These are phyloP conservation scores for Epichloe gansuensis DNA, from an alignment of 2,329 filamentous ascomycete genomes.

Conservation along the genomic window DNA sequence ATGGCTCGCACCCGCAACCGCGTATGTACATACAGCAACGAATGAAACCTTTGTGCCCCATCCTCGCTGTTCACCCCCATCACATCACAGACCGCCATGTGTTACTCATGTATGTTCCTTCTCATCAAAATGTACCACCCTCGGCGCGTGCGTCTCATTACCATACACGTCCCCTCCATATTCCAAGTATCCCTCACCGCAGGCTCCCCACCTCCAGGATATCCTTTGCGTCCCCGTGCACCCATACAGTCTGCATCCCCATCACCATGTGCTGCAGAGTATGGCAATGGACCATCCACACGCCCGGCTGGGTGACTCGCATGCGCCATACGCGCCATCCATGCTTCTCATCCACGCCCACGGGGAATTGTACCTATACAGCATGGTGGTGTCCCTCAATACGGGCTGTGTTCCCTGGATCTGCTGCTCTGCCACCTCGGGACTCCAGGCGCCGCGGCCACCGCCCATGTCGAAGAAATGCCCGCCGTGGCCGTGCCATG, in stretches of 20 bases:
- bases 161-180: slow-evolving; percentile 35
- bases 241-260: slow-evolving; percentile 21
- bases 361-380: slow-evolving; percentile 40
- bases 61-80: no score
- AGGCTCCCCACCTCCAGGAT: slow-evolving; percentile 14
- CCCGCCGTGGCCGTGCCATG: slow-evolving; percentile 9
- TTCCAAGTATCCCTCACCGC: slow-evolving; percentile 27
- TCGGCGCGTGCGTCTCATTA: slow-evolving; percentile 14
- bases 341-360: slow-evolving; percentile 19
- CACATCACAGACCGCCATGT: no score
- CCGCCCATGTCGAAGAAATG: slow-evolving; percentile 9
- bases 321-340: slow-evolving; percentile 53
- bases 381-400: slow-evolving; percentile 36
- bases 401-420: slow-evolving; percentile 17
- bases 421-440: slow-evolving; percentile 1
- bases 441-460: slow-evolving; percentile 7
- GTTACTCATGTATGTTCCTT: not conserved
- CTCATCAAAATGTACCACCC: slow-evolving; percentile 7
- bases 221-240: slow-evolving; percentile 15
- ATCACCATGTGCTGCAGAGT: slow-evolving; percentile 46
- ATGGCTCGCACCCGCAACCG: no score
- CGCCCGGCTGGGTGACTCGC: slow-evolving; percentile 28
- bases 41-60: no score
- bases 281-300: slow-evolving; percentile 53
- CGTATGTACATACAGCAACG: no score